Conservation (phyloP, 208 protist genomes). For the Acanthamoeba royreba region DNA sequence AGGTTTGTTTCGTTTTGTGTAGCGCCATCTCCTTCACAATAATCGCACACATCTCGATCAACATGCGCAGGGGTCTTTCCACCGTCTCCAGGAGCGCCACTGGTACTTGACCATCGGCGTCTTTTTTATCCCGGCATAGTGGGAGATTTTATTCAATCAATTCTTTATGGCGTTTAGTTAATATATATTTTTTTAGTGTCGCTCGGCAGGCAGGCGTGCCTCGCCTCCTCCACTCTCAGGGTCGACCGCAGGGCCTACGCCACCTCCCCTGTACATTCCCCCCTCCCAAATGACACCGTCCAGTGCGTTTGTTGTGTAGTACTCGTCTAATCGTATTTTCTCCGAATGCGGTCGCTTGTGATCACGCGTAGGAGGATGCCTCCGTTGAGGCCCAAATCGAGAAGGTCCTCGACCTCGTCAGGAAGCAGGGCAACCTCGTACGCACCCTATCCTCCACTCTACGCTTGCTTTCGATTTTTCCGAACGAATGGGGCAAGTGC, state of each 20-base stretch:
- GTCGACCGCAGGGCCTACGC: slow-evolving; percentile 11
- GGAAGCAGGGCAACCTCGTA: slow-evolving; percentile 3
- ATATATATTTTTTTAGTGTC: not conserved
- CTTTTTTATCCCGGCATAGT: not conserved
- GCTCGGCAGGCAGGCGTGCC: slow-evolving; percentile 1
- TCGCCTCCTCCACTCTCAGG: not conserved
- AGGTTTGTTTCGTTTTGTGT: not conserved
- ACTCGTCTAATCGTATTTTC: no score
- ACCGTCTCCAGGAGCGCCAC: not conserved
- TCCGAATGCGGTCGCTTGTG: not conserved
- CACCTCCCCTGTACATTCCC: not conserved
- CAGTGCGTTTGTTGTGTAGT: not conserved
- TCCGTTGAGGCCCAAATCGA: slow-evolving; percentile 17
- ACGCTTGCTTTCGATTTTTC: not conserved
- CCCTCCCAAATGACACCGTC: not conserved
- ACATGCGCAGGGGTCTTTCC: slow-evolving; percentile 25
- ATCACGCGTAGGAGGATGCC: not conserved
- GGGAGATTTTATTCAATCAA: not conserved
- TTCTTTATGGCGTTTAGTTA: not conserved
- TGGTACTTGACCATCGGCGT: no score
- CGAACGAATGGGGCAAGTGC: not conserved
- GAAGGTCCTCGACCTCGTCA: slow-evolving; percentile 6
- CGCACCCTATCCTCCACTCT: not conserved
- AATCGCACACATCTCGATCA: no score
- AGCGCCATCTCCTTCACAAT: not conserved